Evolutionary conservation across 73 alveolate species (phyloP), one percentile per base, ranked within the genome.

Genomic region (Tetrahymena thermophila): DNA sequence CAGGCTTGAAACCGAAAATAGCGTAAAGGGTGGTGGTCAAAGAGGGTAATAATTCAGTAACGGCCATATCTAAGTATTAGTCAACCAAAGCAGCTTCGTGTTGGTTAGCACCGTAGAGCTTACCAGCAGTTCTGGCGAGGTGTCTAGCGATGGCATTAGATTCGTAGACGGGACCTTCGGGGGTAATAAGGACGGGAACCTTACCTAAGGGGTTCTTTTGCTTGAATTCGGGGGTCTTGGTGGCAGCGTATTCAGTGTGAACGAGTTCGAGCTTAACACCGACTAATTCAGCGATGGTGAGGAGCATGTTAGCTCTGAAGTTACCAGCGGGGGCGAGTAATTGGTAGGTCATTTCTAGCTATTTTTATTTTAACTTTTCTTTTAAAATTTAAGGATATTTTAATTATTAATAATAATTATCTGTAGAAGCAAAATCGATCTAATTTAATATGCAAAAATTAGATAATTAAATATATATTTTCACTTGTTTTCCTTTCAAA

Each of bases 181-280:
- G 97, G 55, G 97, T 96, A 95, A 97, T 98, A 34, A 98, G 96
- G 94, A 97, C 95, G 35, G 99, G 99, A 97, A 96, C 96, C 96
- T 96, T 96, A 35, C 98, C 98, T 25, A 97, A 58, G 56, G 98
- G 98, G 85, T 96, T 93, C 96, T 97, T 97, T 17, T 96, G 95
- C 94, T 85, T 58, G 95, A 43, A 96, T 94, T 97, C 98, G 85
- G 97, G 96, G 35, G 96, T 93, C 96, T 97, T 96, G 34, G 55
- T 85, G 56, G 37, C 84, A 34, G 94, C 85, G 25, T 93, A 95
- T 31, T 93, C 94, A 40, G 97, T 94, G 84, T 42, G 97, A 43
- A 44, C 85, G 43, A 42, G 56, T n/a, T 89, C 94, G 31, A 95
- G 57, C 43, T 95, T 58, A 34, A 95, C 95, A 56, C 94, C 94